A percentile compares a stretch with the other conserved stretches of the same genome.
Evolutionary conservation across 371 early-diverging fungal species (phyloP).

Genomic region (Blakeslea trispora): DNA sequence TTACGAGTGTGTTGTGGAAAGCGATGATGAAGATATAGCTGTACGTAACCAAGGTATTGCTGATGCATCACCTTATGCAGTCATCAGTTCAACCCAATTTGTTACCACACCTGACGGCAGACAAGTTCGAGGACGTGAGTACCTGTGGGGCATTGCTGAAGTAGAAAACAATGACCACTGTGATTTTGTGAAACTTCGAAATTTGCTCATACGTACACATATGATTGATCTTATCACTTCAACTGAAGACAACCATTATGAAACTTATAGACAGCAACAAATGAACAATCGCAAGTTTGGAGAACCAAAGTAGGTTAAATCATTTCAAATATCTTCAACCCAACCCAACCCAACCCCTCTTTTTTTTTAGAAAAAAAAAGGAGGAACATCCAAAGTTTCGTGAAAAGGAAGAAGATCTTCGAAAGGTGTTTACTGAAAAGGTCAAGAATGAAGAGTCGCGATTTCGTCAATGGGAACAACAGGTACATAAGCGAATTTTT

Average conservation of each 20-base stretch:
- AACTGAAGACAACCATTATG: slow-evolving; percentile 90
- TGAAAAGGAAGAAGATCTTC: slow-evolving; percentile 89
- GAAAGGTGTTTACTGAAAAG: slow-evolving; percentile 92
- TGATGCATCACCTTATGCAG: slow-evolving; percentile 88
- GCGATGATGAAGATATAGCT: slow-evolving; percentile 79
- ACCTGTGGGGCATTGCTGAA: slow-evolving; percentile 91
- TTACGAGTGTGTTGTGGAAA: slow-evolving; percentile 74
- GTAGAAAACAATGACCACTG: slow-evolving; percentile 87
- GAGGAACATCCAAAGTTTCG: slow-evolving; percentile 79
- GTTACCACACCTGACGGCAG: slow-evolving; percentile 69
- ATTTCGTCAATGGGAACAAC: slow-evolving; percentile 97
- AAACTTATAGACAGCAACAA: slow-evolving; percentile 77
- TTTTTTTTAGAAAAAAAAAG: slow-evolving; percentile 51
- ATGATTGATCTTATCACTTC: slow-evolving; percentile 87
- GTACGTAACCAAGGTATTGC: slow-evolving; percentile 76
- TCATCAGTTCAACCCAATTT: slow-evolving; percentile 87
- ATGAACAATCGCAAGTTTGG: slow-evolving; percentile 81
- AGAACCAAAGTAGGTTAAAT: slow-evolving; percentile 61
- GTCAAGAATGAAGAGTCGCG: slow-evolving; percentile 91
- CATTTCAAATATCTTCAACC: too few species aligned
- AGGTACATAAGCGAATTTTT: slow-evolving; percentile 66
- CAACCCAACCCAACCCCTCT: too few species aligned
- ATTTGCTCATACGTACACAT: slow-evolving; percentile 87
- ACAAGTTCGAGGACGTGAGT: slow-evolving; percentile 81
- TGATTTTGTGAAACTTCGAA: slow-evolving; percentile 92